Conservation (phyloP, 495 filamentous ascomycete species). For the Aspergillus steynii region DNA sequence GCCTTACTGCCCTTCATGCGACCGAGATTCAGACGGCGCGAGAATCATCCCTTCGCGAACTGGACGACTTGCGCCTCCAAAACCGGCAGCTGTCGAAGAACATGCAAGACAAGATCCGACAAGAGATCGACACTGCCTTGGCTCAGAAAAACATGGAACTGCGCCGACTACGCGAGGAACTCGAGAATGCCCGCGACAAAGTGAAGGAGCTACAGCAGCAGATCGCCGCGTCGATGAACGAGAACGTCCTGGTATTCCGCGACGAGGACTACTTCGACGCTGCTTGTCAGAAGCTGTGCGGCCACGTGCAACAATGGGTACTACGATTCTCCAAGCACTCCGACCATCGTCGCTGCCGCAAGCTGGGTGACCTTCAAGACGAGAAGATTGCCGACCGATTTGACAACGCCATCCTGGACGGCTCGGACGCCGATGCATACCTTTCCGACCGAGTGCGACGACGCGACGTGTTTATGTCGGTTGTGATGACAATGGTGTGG, state of each 20-base stretch:
- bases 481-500: constrained; percentile 98
- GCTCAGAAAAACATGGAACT: constrained; percentile 79
- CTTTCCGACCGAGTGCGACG: constrained; percentile 82
- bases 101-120: constrained; percentile 63
- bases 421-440: constrained; percentile 82
- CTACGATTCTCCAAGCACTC: constrained; percentile 95
- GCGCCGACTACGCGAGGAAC: constrained; percentile 69
- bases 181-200: constrained; percentile 74
- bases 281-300: constrained; percentile 90
- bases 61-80: constrained; percentile 61
- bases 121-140: constrained; percentile 60
- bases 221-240: constrained; percentile 67
- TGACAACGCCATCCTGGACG: constrained; percentile 91
- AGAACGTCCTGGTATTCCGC: constrained; percentile 73
- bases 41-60: constrained; percentile 55
- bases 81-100: constrained; percentile 58
- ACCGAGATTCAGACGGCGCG: constrained; percentile 60
- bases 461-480: constrained; percentile 92
- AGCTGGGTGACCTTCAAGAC: constrained; percentile 76
- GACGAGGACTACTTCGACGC: constrained; percentile 94
- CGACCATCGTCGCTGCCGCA: constrained; percentile 78
- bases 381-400: constrained; percentile 89
- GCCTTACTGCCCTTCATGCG: constrained; percentile 64
- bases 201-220: constrained; percentile 81
- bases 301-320: constrained; percentile 94